A percentile compares a stretch with the other conserved stretches of the same genome.
Evolutionary conservation across 352 stramenopile species (phyloP).

Genomic region (Globisporangium acanthophoron): DNA sequence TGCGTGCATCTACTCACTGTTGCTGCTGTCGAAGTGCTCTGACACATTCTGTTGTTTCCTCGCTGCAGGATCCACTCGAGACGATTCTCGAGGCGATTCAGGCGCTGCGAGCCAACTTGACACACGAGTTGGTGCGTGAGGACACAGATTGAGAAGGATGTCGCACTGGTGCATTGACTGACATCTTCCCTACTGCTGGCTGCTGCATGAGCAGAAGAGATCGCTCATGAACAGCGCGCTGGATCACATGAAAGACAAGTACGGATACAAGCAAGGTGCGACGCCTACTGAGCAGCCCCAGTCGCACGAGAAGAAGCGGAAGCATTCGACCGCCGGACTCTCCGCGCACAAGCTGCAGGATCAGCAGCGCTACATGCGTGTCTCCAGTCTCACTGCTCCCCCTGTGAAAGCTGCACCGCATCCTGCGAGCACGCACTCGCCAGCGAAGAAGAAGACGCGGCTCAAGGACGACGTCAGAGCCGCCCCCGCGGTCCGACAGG

Average conservation of each 20-base stretch:
- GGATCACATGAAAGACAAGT: conserved; percentile 29
- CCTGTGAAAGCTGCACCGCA: no score
- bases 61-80: conserved; percentile 32
- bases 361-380: conserved; percentile 15
- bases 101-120: conserved; percentile 27
- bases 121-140: conserved; percentile 32
- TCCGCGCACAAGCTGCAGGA: background rate
- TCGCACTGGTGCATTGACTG: background rate
- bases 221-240: conserved; percentile 41
- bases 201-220: conserved; percentile 11
- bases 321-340: background rate
- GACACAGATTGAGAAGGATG: background rate
- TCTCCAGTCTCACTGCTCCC: background rate
- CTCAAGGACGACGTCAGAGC: conserved; percentile 39
- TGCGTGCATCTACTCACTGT: conserved; percentile 4
- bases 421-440: conserved; percentile 11
- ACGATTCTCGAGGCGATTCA: conserved; percentile 32
- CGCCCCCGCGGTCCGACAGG: conserved; percentile 19
- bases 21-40: no score
- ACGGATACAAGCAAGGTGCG: conserved; percentile 8
- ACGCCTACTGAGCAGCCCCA: conserved; percentile 1
- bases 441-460: conserved; percentile 28
- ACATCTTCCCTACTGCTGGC: background rate
- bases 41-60: background rate
- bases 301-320: background rate